Percentiles rank a stretch among this genome's conserved stretches.
Conservation (phyloP, 2,329 filamentous ascomycete genomes). For the Penicillium sp. region DNA sequence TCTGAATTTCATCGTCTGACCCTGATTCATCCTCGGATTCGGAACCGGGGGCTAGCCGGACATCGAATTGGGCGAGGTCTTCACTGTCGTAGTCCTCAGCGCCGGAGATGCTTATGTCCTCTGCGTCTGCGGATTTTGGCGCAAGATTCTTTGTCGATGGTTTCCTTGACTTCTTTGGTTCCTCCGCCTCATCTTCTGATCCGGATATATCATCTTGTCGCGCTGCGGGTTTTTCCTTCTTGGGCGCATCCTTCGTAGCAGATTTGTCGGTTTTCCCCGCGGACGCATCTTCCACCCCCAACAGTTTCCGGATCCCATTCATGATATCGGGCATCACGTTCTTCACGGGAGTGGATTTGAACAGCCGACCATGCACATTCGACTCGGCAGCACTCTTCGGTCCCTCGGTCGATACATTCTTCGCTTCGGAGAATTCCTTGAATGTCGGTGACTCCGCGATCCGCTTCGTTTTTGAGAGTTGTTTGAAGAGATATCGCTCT, state of each 20-base stretch:
- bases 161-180: slow-evolving; percentile 4
- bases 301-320: slow-evolving; percentile 40
- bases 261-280: slow-evolving; percentile 18
- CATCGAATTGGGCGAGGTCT: slow-evolving; percentile 35
- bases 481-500: slow-evolving; percentile 58
- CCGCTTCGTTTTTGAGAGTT: slow-evolving; percentile 58
- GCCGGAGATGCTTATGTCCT: slow-evolving; percentile 25
- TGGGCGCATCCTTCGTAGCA: slow-evolving; percentile 5
- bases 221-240: slow-evolving; percentile 12
- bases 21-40: slow-evolving; percentile 28
- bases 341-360: slow-evolving; percentile 61
- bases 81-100: slow-evolving; percentile 30
- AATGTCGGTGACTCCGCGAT: slow-evolving; percentile 55
- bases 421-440: slow-evolving; percentile 40
- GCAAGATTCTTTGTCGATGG: slow-evolving; percentile 3
- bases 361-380: slow-evolving; percentile 62
- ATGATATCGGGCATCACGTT: slow-evolving; percentile 54
- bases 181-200: slow-evolving; percentile 9
- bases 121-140: slow-evolving; percentile 6
- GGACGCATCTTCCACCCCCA: slow-evolving; percentile 37
- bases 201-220: slow-evolving; percentile 10
- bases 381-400: slow-evolving; percentile 50
- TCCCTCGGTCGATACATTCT: slow-evolving; percentile 39
- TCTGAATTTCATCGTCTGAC: slow-evolving; percentile 28
- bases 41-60: slow-evolving; percentile 35